phyloP scores from a whole-genome alignment of 2,329 filamentous ascomycete genomes.

The Paracoccidioides brasiliensis region DNA sequence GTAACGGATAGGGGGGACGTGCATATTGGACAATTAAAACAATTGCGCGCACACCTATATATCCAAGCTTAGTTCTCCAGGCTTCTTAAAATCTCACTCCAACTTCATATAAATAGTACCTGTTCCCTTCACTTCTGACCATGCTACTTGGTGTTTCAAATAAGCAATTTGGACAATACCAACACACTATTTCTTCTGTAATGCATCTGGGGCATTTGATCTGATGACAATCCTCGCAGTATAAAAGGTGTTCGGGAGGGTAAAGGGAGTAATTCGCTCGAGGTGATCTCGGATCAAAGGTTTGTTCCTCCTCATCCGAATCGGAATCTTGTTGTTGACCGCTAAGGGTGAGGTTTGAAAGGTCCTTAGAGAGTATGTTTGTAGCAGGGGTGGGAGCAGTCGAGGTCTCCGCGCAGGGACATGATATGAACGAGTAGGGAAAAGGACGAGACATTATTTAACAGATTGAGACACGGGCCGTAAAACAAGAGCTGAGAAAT shows the following conservation, averaged over 20 bases:
- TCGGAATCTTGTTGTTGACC: slow-evolving; percentile 19
- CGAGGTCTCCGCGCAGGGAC: slow-evolving; percentile 12
- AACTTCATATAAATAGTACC: slow-evolving; percentile 41
- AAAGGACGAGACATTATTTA: slow-evolving; percentile 15
- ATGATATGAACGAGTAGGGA: slow-evolving; percentile 14
- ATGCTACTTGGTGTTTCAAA: slow-evolving; percentile 94
- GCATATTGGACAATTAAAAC: slow-evolving; percentile 88
- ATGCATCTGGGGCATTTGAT: slow-evolving; percentile 89
- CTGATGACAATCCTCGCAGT: slow-evolving; percentile 94
- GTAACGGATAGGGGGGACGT: slow-evolving; percentile 65
- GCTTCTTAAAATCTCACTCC: background rate
- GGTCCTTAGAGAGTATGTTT: slow-evolving; percentile 11
- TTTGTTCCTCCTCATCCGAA: slow-evolving; percentile 58
- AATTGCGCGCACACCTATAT: slow-evolving; percentile 74
- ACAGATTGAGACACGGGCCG: background rate
- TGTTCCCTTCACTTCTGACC: slow-evolving; percentile 82
- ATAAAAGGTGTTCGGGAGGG: slow-evolving; percentile 83
- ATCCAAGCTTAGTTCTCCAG: background rate
- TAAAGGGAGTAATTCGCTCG: slow-evolving; percentile 86
- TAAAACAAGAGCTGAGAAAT: background rate
- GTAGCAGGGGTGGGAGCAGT: slow-evolving; percentile 1
- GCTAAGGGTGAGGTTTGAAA: slow-evolving; percentile 9
- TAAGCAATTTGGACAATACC: slow-evolving; percentile 87
- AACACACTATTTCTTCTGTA: slow-evolving; percentile 83
- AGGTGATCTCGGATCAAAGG: slow-evolving; percentile 74